Evolutionary conservation across 352 stramenopile species (phyloP), one percentile per base, ranked within the genome.

Genomic region (Phytophthora sansomeana): DNA sequence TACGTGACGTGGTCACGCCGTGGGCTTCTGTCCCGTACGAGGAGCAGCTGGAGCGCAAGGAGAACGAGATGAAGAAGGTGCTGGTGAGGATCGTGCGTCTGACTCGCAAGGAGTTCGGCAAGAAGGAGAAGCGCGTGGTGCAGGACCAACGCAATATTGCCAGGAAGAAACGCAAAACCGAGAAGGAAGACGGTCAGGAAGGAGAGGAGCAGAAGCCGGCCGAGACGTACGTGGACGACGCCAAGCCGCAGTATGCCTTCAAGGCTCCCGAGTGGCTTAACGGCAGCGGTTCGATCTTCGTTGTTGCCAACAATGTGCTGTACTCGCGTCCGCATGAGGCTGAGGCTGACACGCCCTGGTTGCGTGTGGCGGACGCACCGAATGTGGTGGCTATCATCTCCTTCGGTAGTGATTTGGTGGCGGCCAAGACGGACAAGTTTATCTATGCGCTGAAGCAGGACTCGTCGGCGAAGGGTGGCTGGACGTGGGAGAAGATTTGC

Each of bases 1-100:
- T 89, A 19, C 74, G 78, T 19, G 82, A 96, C 17, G 85, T 92
- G 10, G 89, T 95, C 49, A 95, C 89, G 24, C 90, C 90, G 24
- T 96, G 89, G 89, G 85, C 82, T 9, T 69, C 76, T 33, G 71
- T 96, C 6, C 72, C 81, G 14, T 96, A 96, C 54, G 78, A 86
- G 6, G 83, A 95, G 68, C 90, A 97, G 58, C 63, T 96, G 30
- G 74, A 90, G 55, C 83, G 81, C 54, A 97, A 97, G 58, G 88
- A 97, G 47, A 64, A 83, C 50, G 87, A 93, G 71, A 96, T 97
- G 90, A 95, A 93, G 77, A 93, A 95, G 51, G 89, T 96, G 51
- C 71, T 97, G 43, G 78, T 95, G 1, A 93, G 91, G 71, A 94
- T 96, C 42, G 83, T 92, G 30, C 85, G 90, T 16, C 85, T 90